Base-by-base conservation (phyloP, 2,329 filamentous ascomycete genomes). In the Gnomoniopsis smithogilvyi region DNA sequence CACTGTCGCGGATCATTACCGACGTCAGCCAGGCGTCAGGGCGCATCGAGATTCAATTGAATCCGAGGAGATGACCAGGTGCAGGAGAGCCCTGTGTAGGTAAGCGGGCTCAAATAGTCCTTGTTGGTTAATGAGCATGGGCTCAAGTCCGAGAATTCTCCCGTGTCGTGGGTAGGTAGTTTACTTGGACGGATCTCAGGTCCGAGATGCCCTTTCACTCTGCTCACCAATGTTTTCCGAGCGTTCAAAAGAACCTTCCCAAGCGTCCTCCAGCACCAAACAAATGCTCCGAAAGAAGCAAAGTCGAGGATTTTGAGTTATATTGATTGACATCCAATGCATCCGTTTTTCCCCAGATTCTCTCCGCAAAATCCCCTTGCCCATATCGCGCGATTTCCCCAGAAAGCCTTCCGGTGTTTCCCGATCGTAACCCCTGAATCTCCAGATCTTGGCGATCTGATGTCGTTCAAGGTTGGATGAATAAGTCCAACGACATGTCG, bases 301-400 rank as follows among this genome's bases (percentile, higher is more conserved):
- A 41, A 22, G 53, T 56, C 54, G 50, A 53, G 43, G 2, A 24
- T 12, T 6, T 51, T 51, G 49, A 41, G 49, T 36, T 52, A 45
- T n/a, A 12, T 30, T 45, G 54, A 58, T 58, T 51, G 54, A 61
- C 46, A 50, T 61, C 43, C 54, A 58, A 33, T 58, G 49, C 52
- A 54, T 58, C 54, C 54, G 45, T 53, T 59, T n/a, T 61, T 61
- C 56, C 56, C 59, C 59, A 59, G 59, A 61, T 61, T 58, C 56
- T 59, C 59, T 61, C 59, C 59, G 59, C 59, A 61, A 59, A 59
- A 49, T 43, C 51, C 49, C 59, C 59, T 58, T 61, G 54, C 45
- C 26, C 21, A 21, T n/a, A n/a, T 48, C 53, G 54, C 56, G 47
- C 52, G 46, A 55, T 55, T 59, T 59, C 59, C 59, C 59, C 59